Evolutionary conservation across 2,329 filamentous ascomycete species (phyloP).

Genomic region (Colletotrichum aenigma): DNA sequence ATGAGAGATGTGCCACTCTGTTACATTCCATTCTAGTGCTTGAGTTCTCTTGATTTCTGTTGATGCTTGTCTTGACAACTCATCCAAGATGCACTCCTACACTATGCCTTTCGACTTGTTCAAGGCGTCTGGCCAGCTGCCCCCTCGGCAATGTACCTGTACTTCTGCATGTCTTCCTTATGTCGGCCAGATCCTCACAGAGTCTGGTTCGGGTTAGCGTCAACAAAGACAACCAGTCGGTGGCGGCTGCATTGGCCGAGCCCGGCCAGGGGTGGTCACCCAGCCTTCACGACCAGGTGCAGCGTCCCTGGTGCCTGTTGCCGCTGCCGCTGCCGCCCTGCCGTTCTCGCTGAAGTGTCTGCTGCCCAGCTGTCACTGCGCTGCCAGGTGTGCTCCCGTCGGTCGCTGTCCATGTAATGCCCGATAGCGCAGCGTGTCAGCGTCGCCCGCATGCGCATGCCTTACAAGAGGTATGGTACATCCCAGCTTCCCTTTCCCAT

Average conservation of each 20-base stretch:
- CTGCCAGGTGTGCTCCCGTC: not conserved
- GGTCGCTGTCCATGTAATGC: not conserved
- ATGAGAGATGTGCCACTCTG: not conserved
- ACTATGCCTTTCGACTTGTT: not conserved
- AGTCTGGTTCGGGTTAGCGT: not conserved
- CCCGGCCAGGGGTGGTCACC: not conserved
- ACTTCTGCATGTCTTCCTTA: not conserved
- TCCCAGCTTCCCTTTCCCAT: not conserved
- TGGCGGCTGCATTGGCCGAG: not conserved
- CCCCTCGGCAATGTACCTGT: not conserved
- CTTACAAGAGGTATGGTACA: not conserved
- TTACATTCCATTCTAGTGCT: not conserved
- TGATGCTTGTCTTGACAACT: not conserved
- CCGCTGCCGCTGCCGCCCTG: conserved; percentile 1
- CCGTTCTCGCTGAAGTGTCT: not conserved
- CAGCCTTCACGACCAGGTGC: not conserved
- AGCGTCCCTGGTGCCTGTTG: conserved; percentile 3
- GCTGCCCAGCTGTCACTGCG: not conserved
- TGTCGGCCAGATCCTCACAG: not conserved
- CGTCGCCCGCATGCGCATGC: not conserved
- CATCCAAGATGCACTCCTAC: not conserved
- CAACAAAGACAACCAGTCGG: not conserved
- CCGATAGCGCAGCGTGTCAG: not conserved
- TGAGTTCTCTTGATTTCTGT: fast-evolving
- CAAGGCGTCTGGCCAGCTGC: not conserved